These are phyloP conservation scores for Aspergillus baeticus DNA, from an alignment of 495 filamentous ascomycete genomes.

Conservation along the genomic window DNA sequence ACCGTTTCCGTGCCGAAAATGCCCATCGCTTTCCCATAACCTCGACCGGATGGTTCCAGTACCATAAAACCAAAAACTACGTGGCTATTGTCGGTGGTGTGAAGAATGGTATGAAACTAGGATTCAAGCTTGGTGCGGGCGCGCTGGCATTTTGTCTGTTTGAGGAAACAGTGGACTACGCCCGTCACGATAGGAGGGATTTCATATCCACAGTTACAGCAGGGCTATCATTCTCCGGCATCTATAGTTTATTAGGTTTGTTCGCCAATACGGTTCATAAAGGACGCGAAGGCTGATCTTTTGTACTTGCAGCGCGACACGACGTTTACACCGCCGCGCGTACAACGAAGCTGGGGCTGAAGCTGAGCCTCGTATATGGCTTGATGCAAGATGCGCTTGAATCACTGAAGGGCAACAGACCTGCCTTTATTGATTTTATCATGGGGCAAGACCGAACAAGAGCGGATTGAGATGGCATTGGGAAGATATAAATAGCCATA, in stretches of 20 bases:
- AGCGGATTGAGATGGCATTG: conserved; percentile 10
- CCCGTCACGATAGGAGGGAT: conserved; percentile 64
- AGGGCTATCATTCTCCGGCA: conserved; percentile 76
- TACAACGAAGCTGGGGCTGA: conserved; percentile 76
- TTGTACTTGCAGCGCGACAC: conserved; percentile 62
- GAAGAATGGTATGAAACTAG: conserved; percentile 75
- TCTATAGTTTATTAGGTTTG: conserved; percentile 85
- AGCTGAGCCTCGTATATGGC: conserved; percentile 77
- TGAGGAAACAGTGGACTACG: conserved; percentile 81
- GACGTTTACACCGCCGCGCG: conserved; percentile 79
- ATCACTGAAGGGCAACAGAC: conserved; percentile 61
- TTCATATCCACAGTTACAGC: conserved; percentile 75
- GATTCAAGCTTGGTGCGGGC: conserved; percentile 64
- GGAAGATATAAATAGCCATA: background rate
- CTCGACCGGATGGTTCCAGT: conserved; percentile 90
- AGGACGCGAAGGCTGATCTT: conserved; percentile 17
- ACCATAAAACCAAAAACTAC: conserved; percentile 98
- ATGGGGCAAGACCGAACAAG: conserved; percentile 37
- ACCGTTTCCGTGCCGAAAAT: conserved; percentile 91
- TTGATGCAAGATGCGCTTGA: conserved; percentile 72
- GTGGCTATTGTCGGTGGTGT: conserved; percentile 70
- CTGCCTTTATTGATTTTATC: conserved; percentile 71
- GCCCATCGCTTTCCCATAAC: conserved; percentile 82
- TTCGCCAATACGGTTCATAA: conserved; percentile 10
- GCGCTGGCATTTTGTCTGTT: conserved; percentile 65